Percentiles rank a stretch among this genome's conserved stretches.
phyloP scores from a whole-genome alignment of 2,329 filamentous ascomycete species.

The Arthrocladium fulminans region DNA sequence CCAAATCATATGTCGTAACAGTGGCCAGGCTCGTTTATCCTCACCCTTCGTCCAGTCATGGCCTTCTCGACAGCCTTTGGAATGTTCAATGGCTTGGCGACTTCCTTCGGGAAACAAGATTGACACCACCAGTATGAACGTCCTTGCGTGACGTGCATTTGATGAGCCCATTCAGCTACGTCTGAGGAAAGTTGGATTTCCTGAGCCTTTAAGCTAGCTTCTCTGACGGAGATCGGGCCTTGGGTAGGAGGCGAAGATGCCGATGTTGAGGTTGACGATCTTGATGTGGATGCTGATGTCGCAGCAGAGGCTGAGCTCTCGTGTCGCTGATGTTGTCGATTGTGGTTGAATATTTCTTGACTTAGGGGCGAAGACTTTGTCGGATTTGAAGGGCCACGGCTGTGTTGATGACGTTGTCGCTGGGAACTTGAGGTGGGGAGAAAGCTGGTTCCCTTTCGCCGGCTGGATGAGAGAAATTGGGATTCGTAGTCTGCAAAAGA shows the following conservation, averaged over 20 bases:
- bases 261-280: slow-evolving; percentile 4
- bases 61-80: slow-evolving; percentile 6
- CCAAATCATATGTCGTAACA: slow-evolving; percentile 6
- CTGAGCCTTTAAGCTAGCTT: slow-evolving; percentile 4
- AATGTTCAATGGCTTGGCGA: slow-evolving; percentile 5
- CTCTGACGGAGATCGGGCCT: not conserved
- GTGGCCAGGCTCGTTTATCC: slow-evolving; percentile 7
- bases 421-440: not conserved
- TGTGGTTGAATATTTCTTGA: not conserved
- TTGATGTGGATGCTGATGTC: slow-evolving; percentile 6
- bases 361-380: not conserved
- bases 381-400: not conserved
- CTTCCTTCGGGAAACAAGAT: slow-evolving; percentile 14
- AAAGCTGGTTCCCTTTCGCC: not conserved
- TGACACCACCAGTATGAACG: slow-evolving; percentile 22
- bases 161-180: slow-evolving; percentile 22
- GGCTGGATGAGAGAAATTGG: slow-evolving; percentile 4
- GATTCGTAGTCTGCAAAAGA: slow-evolving; percentile 8
- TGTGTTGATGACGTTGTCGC: not conserved
- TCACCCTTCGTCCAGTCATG: slow-evolving; percentile 5
- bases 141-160: slow-evolving; percentile 20
- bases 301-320: not conserved
- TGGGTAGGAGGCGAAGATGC: not conserved
- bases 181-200: slow-evolving; percentile 15
- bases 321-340: not conserved